Conservation (phyloP, 2,329 filamentous ascomycete genomes). For the Ceratocystis cacaofunesta region DNA sequence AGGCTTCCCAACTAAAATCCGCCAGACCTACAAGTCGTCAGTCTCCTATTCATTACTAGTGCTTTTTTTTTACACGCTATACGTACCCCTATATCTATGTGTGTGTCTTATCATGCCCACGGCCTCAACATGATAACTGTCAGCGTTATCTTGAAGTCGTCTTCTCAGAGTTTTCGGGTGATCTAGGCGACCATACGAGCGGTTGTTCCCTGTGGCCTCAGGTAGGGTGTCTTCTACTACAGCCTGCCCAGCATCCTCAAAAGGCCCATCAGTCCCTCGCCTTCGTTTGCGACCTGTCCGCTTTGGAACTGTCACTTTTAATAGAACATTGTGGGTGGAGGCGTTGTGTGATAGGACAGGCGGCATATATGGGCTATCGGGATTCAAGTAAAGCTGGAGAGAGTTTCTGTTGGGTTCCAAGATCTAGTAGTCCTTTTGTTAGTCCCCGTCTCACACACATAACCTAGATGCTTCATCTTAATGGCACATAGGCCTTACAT, state of each 20-base stretch:
- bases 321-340: slow-evolving; percentile 64
- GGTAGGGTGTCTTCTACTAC: slow-evolving; percentile 20
- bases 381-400: slow-evolving; percentile 60
- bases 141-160: slow-evolving; percentile 55
- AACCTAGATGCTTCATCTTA: neutral
- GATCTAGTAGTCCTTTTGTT: slow-evolving; percentile 24
- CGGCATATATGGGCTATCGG: slow-evolving; percentile 63
- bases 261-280: slow-evolving; percentile 56
- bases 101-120: slow-evolving; percentile 62
- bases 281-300: slow-evolving; percentile 77
- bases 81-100: slow-evolving; percentile 64
- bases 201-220: slow-evolving; percentile 23
- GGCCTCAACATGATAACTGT: slow-evolving; percentile 50
- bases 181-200: slow-evolving; percentile 35
- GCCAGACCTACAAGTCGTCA: slow-evolving; percentile 40
- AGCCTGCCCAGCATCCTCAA: slow-evolving; percentile 31
- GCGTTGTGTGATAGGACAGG: slow-evolving; percentile 64
- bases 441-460: slow-evolving; percentile 1
- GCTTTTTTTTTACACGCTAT: neutral
- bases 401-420: slow-evolving; percentile 36
- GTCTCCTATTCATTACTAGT: neutral
- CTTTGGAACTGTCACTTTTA: slow-evolving; percentile 77
- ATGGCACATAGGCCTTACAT: slow-evolving; percentile 23
- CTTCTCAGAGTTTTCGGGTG: slow-evolving; percentile 41
- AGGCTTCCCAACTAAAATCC: slow-evolving; percentile 72